phyloP scores from a whole-genome alignment of 163 green algal species.

The Prototheca stagnorum region DNA sequence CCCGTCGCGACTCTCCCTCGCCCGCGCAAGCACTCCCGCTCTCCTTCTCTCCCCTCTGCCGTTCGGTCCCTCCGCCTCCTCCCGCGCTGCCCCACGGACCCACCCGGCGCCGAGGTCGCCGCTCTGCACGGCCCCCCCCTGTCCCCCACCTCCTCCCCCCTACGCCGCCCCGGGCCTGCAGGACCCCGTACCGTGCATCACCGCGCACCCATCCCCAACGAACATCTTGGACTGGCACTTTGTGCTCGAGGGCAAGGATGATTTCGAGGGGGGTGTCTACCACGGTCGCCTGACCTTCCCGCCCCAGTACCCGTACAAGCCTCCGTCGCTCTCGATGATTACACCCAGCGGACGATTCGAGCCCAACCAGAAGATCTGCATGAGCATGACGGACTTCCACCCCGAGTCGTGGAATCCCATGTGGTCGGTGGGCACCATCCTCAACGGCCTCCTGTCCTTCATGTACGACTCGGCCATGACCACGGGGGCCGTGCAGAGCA shows the following conservation, averaged over 20 bases:
- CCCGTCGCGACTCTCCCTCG: too few species aligned
- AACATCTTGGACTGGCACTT: slow-evolving; percentile 58
- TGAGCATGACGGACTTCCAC: slow-evolving; percentile 57
- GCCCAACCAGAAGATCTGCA: slow-evolving; percentile 64
- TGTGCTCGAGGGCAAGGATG: slow-evolving; percentile 32
- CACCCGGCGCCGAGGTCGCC: neutral
- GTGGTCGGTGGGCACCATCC: slow-evolving; percentile 64
- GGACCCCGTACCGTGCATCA: slow-evolving; percentile 35
- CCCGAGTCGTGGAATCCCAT: slow-evolving; percentile 69
- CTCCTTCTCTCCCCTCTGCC: too few species aligned
- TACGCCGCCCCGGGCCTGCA: slow-evolving; percentile 1
- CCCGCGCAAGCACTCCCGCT: too few species aligned
- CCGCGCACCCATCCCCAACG: slow-evolving; percentile 27
- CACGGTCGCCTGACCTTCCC: slow-evolving; percentile 53
- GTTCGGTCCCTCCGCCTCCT: too few species aligned
- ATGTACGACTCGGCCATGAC: slow-evolving; percentile 68
- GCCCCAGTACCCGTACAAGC: slow-evolving; percentile 60
- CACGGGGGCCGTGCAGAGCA: slow-evolving; percentile 60
- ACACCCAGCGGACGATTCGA: slow-evolving; percentile 85
- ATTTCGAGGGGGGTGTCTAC: slow-evolving; percentile 45
- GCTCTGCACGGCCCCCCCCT: neutral
- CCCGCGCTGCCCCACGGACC: too few species aligned
- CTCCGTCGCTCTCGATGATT: slow-evolving; percentile 69
- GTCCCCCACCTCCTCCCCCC: neutral
- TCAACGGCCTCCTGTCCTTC: slow-evolving; percentile 77